Base-by-base conservation (phyloP, 2,329 filamentous ascomycete species). In the Myriosclerotinia scirpicola region DNA sequence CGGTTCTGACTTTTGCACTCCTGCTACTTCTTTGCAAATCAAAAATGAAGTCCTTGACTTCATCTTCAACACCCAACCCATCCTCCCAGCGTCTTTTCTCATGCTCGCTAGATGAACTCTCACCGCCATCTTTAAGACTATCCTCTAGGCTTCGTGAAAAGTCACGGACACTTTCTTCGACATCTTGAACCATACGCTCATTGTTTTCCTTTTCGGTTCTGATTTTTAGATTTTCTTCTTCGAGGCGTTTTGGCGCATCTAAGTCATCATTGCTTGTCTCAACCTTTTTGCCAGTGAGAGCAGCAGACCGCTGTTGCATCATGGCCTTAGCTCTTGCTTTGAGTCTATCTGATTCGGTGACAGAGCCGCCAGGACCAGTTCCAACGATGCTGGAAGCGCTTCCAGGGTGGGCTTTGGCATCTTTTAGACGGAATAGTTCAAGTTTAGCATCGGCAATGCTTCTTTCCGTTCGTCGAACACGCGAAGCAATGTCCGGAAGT, bases 301-400 rank as follows among this genome's bases (percentile, higher is more conserved):
- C 94, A 66, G 95, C 95, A 72, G 95, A 93, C 68, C 95, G 90
- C 75, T 97, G 93, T 80, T 98, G 94, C 95, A 99, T 99, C 88
- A 97, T 96, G 50, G 94, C 94, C 80, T 93, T 96, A 42, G 95
- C 94, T 72, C 93, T 88, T 46, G 95, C 95, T 81, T 97, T 98
- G 71, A 98, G 86, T 64, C 94, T 88, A 79, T 99, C 95, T 4
- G 92, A 90, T 79, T 99, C 95, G 0, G 95, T 99, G 53, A 99
- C 87, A 54, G 87, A 81, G 63, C 95, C 95, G 54, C 94, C 94
- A 67, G 93, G 94, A 12, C 95, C 95, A 69, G 94, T 98, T 55
- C 95, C 95, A 67, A 98, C 87, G 70, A 99, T 92, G 40, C 88
- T 84, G 26, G 90, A 83, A 12, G 92, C 89, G 75, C 90, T 92